phyloP scores from a whole-genome alignment of 805 yeast genomes.

The Yarrowia keelungensis region DNA sequence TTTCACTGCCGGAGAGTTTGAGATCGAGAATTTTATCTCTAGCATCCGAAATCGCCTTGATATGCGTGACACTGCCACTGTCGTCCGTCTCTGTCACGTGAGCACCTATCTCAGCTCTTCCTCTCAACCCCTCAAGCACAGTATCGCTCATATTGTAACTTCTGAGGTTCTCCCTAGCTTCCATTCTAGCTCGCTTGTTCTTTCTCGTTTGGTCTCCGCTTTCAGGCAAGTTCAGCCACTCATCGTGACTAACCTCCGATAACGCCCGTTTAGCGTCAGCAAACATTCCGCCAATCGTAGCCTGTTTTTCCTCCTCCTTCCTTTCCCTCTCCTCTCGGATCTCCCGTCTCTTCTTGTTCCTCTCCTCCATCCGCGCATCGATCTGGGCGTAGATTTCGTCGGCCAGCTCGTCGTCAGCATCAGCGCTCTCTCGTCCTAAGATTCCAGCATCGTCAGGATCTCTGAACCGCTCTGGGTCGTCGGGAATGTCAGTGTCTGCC shows the following conservation, averaged over 20 bases:
- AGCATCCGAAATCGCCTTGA: constrained; percentile 66
- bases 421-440: constrained; percentile 45
- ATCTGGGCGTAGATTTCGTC: constrained; percentile 69
- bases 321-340: constrained; percentile 45
- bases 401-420: constrained; percentile 77
- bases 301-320: constrained; percentile 46
- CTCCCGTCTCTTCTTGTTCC: constrained; percentile 46
- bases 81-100: constrained; percentile 44
- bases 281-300: constrained; percentile 61
- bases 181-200: constrained; percentile 73
- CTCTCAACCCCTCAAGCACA: constrained; percentile 53
- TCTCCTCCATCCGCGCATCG: constrained; percentile 59
- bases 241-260: constrained; percentile 63
- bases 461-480: constrained; percentile 42
- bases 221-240: constrained; percentile 87
- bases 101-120: constrained; percentile 46
- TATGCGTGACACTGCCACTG: constrained; percentile 52
- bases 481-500: constrained; percentile 50
- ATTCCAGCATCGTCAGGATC: constrained; percentile 51
- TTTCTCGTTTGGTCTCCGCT: constrained; percentile 84
- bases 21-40: constrained; percentile 64
- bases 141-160: constrained; percentile 85
- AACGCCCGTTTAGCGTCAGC: constrained; percentile 71
- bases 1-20: constrained; percentile 56
- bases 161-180: constrained; percentile 67